Conservation (phyloP, 2,329 filamentous ascomycete species). For the Ploettnerulaceae sp. region DNA sequence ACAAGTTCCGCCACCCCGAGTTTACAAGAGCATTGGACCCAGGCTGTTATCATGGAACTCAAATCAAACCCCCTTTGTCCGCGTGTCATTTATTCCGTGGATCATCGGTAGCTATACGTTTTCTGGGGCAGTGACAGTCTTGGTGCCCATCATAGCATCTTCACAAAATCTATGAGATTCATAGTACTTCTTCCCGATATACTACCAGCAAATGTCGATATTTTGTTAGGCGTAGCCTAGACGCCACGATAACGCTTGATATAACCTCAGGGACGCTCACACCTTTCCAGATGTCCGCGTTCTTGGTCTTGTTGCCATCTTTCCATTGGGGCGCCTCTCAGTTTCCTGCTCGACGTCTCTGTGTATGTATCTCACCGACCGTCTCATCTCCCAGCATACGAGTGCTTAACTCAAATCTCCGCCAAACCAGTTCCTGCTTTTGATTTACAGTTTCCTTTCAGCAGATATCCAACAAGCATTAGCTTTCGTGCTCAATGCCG, state of each 20-base stretch:
- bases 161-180: too few species aligned
- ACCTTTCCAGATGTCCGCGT: constrained; percentile 29
- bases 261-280: constrained; percentile 22
- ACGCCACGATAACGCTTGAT: constrained; percentile 21
- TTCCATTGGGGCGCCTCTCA: constrained; percentile 43
- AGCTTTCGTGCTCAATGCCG: constrained; percentile 58
- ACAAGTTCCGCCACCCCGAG: not conserved
- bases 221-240: constrained; percentile 2
- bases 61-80: not conserved
- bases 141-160: too few species aligned
- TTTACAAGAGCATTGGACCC: not conserved
- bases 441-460: constrained; percentile 65
- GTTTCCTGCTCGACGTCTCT: constrained; percentile 41
- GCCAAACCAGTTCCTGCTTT: constrained; percentile 62
- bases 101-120: not conserved
- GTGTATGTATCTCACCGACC: constrained; percentile 40
- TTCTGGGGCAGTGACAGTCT: not conserved
- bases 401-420: constrained; percentile 24
- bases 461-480: constrained; percentile 63
- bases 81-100: not conserved
- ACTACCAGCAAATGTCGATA: not conserved
- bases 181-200: not conserved
- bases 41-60: not conserved
- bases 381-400: constrained; percentile 28
- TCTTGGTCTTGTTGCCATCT: constrained; percentile 42